Base-by-base conservation (phyloP, 2,329 filamentous ascomycete genomes). In the Sporothrix dimorphospora region DNA sequence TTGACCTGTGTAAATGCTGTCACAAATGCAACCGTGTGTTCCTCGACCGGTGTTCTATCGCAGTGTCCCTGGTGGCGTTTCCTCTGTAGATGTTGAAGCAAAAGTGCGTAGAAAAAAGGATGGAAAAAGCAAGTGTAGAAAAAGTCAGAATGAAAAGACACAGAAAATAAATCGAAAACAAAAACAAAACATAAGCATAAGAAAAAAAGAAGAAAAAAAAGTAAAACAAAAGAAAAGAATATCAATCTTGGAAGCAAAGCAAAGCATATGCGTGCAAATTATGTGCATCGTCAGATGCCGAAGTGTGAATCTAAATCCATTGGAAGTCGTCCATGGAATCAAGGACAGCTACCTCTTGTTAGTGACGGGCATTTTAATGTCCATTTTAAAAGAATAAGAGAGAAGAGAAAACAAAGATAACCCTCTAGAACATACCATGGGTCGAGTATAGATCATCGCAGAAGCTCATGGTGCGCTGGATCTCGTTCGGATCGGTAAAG, bases 401-500 rank as follows among this genome's bases (percentile, higher is more conserved):
- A n/a, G 16, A 14, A 59, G 6, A n/a, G 19, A 5, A n/a, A 9
- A n/a, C 8, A n/a, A n/a, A n/a, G n/a, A n/a, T n/a, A n/a, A n/a
- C n/a, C n/a, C n/a, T n/a, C 47, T 21, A 6, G n/a, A 19, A 65
- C 59, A 19, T 65, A 65, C 59, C 59, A 19, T 65, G 59, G 2
- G n/a, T 45, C 38, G 59, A 45, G 38, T 38, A 21, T 12, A 65
- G 59, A 6, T 65, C 38, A 12, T 65, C 59, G 14, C 59, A 65
- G 38, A 65, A 65, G 38, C 38, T 45, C 59, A 65, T 65, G 59
- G 45, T 27, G 30, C 38, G 59, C 4, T 27, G 59, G n/a, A 65
- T 19, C n/a, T 45, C 59, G 38, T 27, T 38, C 4, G 38, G 12
- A 8, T 27, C 40, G 38, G 38, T 21, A 65, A 27, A 65, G 38